A percentile compares a stretch with the other conserved stretches of the same genome.
These are phyloP conservation scores for Scleromitrula shiraiana DNA, from an alignment of 2,329 filamentous ascomycete genomes.

Conservation along the genomic window DNA sequence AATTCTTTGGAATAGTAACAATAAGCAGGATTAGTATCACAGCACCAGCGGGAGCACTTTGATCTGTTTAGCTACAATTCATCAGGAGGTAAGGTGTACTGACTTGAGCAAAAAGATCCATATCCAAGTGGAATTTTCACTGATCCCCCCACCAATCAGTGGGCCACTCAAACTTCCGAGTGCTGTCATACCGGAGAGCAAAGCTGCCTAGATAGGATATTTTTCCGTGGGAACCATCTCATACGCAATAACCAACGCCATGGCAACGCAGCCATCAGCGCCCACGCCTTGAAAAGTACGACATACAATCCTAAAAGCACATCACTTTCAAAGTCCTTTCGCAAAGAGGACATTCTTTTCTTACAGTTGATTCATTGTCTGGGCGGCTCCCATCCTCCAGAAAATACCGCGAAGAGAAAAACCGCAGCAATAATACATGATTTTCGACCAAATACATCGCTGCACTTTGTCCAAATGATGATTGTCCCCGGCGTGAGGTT, in stretches of 20 bases:
- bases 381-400: constrained; percentile 1
- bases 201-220: constrained; percentile 23
- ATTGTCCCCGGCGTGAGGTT: not conserved
- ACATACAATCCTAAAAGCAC: constrained; percentile 8
- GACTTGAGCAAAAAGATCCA: constrained; percentile 17
- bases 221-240: not conserved
- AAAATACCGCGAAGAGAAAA: not conserved
- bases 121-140: constrained; percentile 29
- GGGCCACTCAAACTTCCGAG: constrained; percentile 22
- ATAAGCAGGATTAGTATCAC: not conserved
- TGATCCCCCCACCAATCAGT: constrained; percentile 29
- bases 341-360: not conserved
- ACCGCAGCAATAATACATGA: not conserved
- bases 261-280: constrained; percentile 34
- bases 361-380: not conserved
- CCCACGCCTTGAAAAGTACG: constrained; percentile 36
- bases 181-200: constrained; percentile 7
- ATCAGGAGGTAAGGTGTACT: not conserved
- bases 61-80: not conserved
- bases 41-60: not conserved
- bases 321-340: not conserved
- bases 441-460: not conserved
- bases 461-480: not conserved
- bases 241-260: not conserved
- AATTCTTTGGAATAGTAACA: not conserved